Base-by-base conservation (phyloP, 2,329 filamentous ascomycete genomes). In the Aphanoascus verrucosus region DNA sequence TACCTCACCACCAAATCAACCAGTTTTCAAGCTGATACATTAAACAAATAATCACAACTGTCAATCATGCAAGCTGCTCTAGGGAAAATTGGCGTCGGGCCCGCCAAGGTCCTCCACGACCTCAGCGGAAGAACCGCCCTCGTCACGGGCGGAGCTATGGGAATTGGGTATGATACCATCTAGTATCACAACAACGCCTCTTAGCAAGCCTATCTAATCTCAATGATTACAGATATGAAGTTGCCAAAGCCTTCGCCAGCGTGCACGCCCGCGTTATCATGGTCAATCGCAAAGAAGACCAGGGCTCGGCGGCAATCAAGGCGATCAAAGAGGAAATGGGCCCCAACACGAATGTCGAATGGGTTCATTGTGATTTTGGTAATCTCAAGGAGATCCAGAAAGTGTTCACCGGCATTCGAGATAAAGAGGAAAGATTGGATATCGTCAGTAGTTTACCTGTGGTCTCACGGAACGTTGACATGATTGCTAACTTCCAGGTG, bases 301-400 rank as follows among this genome's bases (percentile, higher is more conserved):
- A 77, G 59, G 68, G 70, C 37, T 59, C 58, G 19, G 56, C 62
- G 9, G 65, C 70, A n/a, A 62, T 69, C 31, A 61, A 67, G 47
- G 59, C 59, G n/a, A 64, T 67, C 56, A 66, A 65, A 20, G 54
- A 63, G 32, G 62, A 68, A 40, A 55, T 58, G 15, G 56, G 58
- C 28, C n/a, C 31, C 2, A 57, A 62, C 1, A 65, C 68, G 0
- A 48, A 69, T 3, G 60, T 75, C 23, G 67, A 72, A 38, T 74
- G 72, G 70, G 59, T 65, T 42, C 61, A 63, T 17, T 75, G 72
- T 50, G 72, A 75, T 55, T 52, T 74, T 55, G 71, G 68, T 5
- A 66, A 66, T 48, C 62, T 74, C 2, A 61, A 61, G 4, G 57
- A 73, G 45, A 63, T 71, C 2, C 66, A 67, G 46, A 60, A 65